Conservation (phyloP, 2,329 filamentous ascomycete genomes). For the Cucurbitaria berberidis region DNA sequence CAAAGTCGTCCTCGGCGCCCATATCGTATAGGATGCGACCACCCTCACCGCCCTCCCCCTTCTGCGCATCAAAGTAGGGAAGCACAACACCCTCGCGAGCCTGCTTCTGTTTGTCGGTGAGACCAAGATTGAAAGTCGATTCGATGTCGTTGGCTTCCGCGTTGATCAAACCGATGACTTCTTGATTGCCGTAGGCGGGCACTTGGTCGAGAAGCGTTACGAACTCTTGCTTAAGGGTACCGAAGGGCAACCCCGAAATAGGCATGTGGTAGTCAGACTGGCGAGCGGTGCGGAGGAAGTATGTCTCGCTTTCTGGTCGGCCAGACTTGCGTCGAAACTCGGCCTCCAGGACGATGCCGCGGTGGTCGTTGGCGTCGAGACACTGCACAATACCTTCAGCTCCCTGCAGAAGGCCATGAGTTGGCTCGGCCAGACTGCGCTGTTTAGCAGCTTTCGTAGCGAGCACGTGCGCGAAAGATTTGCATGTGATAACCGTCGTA, state of each 20-base stretch:
- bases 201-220: constrained; percentile 74
- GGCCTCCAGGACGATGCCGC: constrained; percentile 77
- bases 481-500: constrained; percentile 80
- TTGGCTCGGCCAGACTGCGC: constrained; percentile 74
- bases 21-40: constrained; percentile 96
- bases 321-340: constrained; percentile 87
- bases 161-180: constrained; percentile 32
- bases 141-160: constrained; percentile 36
- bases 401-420: constrained; percentile 78
- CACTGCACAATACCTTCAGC: constrained; percentile 80
- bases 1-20: constrained; percentile 95
- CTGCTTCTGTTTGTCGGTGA: constrained; percentile 88
- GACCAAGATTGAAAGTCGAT: constrained; percentile 82
- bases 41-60: constrained; percentile 76
- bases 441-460: constrained; percentile 76
- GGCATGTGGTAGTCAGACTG: constrained; percentile 26
- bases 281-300: constrained; percentile 53
- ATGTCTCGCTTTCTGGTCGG: constrained; percentile 74
- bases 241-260: constrained; percentile 15
- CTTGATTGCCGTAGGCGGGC: constrained; percentile 52
- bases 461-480: constrained; percentile 76
- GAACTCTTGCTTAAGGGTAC: constrained; percentile 56
- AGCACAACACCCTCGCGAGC: constrained; percentile 89
- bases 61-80: constrained; percentile 97
- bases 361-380: constrained; percentile 59